These are phyloP conservation scores for Candida neerlandica DNA, from an alignment of 1,139 yeast genomes.

Conservation along the genomic window DNA sequence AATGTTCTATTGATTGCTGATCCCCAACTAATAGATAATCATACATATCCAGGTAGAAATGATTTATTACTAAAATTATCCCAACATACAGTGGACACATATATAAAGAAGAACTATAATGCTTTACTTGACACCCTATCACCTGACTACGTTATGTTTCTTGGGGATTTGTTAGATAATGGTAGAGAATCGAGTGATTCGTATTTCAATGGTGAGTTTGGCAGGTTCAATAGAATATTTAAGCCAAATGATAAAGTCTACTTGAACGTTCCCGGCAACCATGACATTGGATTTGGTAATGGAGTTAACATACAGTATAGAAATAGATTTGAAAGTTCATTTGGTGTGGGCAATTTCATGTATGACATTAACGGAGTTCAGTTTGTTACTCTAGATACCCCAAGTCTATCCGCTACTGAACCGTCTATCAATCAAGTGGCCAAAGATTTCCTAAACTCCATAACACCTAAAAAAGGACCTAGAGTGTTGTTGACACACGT, in stretches of 20 bases:
- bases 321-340: slow-evolving; percentile 38
- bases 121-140: slow-evolving; percentile 35
- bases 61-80: slow-evolving; percentile 38
- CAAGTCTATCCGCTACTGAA: slow-evolving; percentile 41
- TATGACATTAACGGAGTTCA: slow-evolving; percentile 42
- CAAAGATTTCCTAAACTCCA: slow-evolving; percentile 26
- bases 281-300: slow-evolving; percentile 58
- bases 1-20: slow-evolving; percentile 46
- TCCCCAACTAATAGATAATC: slow-evolving; percentile 50
- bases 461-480: slow-evolving; percentile 23
- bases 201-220: slow-evolving; percentile 40
- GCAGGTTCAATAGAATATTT: slow-evolving; percentile 46
- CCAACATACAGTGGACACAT: slow-evolving; percentile 52
- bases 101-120: slow-evolving; percentile 49
- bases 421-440: slow-evolving; percentile 30
- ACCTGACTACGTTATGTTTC: slow-evolving; percentile 50
- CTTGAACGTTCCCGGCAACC: slow-evolving; percentile 53
- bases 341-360: slow-evolving; percentile 44
- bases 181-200: slow-evolving; percentile 47
- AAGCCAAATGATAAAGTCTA: slow-evolving; percentile 6
- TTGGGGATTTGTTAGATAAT: slow-evolving; percentile 59
- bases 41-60: slow-evolving; percentile 52
- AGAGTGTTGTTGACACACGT: slow-evolving; percentile 51
- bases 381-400: slow-evolving; percentile 46
- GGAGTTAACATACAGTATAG: slow-evolving; percentile 43